These are phyloP conservation scores for Chaetomium cochliodes DNA, from an alignment of 495 filamentous ascomycete species.

Conservation along the genomic window DNA sequence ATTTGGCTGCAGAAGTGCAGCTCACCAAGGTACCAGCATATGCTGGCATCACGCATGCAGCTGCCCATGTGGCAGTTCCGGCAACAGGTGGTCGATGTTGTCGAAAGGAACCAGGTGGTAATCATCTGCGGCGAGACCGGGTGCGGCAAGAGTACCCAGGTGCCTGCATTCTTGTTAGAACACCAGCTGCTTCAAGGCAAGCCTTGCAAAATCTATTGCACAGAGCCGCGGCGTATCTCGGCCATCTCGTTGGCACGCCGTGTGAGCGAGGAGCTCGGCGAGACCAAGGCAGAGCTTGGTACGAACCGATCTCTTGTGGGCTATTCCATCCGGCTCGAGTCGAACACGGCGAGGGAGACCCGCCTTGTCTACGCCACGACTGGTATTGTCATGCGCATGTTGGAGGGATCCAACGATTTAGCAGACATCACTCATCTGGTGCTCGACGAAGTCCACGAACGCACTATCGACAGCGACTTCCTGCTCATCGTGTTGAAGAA, in stretches of 20 bases:
- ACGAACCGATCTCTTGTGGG: conserved; percentile 81
- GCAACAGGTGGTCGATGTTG: conserved; percentile 66
- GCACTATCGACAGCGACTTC: conserved; percentile 94
- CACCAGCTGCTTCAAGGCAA: conserved; percentile 77
- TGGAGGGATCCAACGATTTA: conserved; percentile 82
- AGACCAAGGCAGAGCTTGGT: conserved; percentile 75
- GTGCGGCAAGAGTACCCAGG: conserved; percentile 95
- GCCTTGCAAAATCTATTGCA: conserved; percentile 88
- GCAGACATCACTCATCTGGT: conserved; percentile 88
- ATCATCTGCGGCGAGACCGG: conserved; percentile 96
- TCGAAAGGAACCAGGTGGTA: conserved; percentile 74
- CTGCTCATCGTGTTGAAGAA: conserved; percentile 85
- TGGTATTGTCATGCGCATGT: conserved; percentile 95
- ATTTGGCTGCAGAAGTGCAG: conserved; percentile 70
- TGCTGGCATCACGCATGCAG: conserved; percentile 63
- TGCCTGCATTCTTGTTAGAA: conserved; percentile 88
- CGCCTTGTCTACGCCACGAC: conserved; percentile 81
- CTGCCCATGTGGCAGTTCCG: conserved; percentile 89
- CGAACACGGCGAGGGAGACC: conserved; percentile 75
- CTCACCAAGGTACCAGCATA: conserved; percentile 57
- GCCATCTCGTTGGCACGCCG: conserved; percentile 87
- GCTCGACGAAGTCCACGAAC: conserved; percentile 92
- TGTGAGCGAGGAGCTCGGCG: conserved; percentile 92
- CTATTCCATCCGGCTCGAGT: conserved; percentile 89
- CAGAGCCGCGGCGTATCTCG: conserved; percentile 93